Conservation (phyloP, 768 basidiomycete genomes). For the Russula sp. region DNA sequence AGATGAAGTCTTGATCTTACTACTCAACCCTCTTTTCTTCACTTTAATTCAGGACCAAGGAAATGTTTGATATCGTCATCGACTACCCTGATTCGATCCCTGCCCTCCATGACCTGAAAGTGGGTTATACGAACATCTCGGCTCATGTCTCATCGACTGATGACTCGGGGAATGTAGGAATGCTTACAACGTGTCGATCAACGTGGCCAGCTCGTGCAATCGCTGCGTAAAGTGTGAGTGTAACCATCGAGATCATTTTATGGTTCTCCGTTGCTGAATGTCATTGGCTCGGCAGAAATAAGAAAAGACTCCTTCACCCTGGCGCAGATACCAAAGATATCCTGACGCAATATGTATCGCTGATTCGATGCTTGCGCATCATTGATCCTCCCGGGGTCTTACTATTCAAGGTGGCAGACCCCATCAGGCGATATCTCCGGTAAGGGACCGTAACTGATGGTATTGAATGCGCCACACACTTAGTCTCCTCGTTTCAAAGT, state of each 20-base stretch:
- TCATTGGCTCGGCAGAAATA: conserved; percentile 51
- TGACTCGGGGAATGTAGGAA: conserved; percentile 45
- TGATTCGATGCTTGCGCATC: conserved; percentile 85
- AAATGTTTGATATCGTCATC: conserved; percentile 95
- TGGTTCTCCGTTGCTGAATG: conserved; percentile 12
- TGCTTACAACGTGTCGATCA: conserved; percentile 80
- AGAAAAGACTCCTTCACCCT: conserved; percentile 87
- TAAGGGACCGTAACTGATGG: conserved; percentile 34
- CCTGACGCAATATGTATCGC: conserved; percentile 83
- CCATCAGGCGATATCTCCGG: conserved; percentile 87
- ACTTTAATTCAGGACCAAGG: conserved; percentile 50
- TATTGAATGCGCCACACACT: background rate
- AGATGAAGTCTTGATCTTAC: background rate
- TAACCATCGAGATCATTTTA: background rate
- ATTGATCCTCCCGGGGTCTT: conserved; percentile 92
- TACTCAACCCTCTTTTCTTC: background rate
- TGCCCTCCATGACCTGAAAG: conserved; percentile 84
- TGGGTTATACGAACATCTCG: conserved; percentile 34
- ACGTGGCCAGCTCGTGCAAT: conserved; percentile 68
- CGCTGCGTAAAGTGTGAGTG: conserved; percentile 75
- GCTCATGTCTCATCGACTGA: conserved; percentile 7
- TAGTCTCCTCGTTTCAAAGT: conserved; percentile 35
- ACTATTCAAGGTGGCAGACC: conserved; percentile 90
- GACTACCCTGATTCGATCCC: conserved; percentile 86
- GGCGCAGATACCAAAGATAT: conserved; percentile 94